Evolutionary conservation across 768 basidiomycete species (phyloP).

Genomic region (Leccinum uliginosum): DNA sequence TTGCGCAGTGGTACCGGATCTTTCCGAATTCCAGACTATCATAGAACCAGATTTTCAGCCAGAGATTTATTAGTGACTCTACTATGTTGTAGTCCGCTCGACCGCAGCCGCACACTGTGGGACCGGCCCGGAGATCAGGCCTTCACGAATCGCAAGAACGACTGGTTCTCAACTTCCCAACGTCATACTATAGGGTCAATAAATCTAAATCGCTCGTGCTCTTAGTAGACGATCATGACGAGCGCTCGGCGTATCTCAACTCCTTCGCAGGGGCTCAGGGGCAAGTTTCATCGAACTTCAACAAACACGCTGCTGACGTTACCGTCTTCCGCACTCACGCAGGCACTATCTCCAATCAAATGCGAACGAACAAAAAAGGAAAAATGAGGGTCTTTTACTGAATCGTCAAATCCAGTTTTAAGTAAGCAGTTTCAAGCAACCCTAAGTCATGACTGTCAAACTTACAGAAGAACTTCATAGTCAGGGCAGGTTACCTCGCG

Average conservation of each 20-base stretch:
- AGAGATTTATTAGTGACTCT: too few relatives aligned
- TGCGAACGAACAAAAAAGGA: too few relatives aligned
- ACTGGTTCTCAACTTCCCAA: background rate
- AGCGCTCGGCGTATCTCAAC: background rate
- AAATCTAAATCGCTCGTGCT: background rate
- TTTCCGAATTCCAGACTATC: background rate
- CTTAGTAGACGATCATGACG: background rate
- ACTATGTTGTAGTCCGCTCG: too few relatives aligned
- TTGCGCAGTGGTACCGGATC: too few relatives aligned
- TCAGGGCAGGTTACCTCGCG: background rate
- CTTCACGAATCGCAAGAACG: too few relatives aligned
- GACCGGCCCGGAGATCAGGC: background rate
- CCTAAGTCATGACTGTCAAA: too few relatives aligned
- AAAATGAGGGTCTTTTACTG: too few relatives aligned
- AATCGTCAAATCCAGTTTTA: background rate
- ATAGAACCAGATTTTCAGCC: too few relatives aligned
- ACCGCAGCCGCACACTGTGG: too few relatives aligned
- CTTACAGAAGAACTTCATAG: background rate
- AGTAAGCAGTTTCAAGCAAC: too few relatives aligned
- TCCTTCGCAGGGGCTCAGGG: background rate
- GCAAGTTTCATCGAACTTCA: background rate
- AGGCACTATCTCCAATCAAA: too few relatives aligned
- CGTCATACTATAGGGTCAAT: background rate
- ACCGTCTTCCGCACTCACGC: background rate
- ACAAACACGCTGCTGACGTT: background rate